Base-by-base conservation (phyloP, 1,284 basidiomycete genomes). In the Cystobasidium slooffiae region DNA sequence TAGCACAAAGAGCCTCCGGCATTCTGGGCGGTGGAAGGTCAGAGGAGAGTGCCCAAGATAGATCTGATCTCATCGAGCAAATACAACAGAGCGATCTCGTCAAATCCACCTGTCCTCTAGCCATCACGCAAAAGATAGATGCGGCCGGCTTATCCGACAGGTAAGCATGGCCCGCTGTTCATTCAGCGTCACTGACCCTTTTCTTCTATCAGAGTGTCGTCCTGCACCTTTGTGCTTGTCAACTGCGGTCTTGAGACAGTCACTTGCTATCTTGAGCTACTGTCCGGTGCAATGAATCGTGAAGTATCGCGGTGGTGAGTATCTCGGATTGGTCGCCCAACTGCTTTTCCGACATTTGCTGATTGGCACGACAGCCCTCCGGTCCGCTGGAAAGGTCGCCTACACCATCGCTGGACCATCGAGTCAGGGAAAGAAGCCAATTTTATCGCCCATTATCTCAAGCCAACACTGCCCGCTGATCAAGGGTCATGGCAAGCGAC, bases 31-130 rank as follows among this genome's bases (percentile, higher is more conserved):
- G 88, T 75, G 91, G 96, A 87, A 59, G 58, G n/a, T 97, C 93
- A 81, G 91, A 91, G 20, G 93, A 96, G 84, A 94, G 92, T 5
- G 88, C 87, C 72, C 85, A 89, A 64, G 88, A 93, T 81, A 88
- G 88, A 78, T 82, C 83, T 76, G 87, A 88, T 58, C 83, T 95
- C 41, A 80, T 93, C 59, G 84, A 87, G 43, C 87, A 88, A 5
- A 86, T 96, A 39, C 84, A 87, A 59, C 82, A 84, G 4, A 90
- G 89, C 76, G 88, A 90, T 79, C 91, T 92, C 88, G 93, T 93
- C 76, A 79, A 81, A 43, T 91, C 93, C 70, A 83, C 89, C 85
- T 87, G 93, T 80, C 93, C 94, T 4, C 73, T 91, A 5, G 31
- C 31, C 31, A 31, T 31, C 31, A 31, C 31, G 31, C 31, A 31